Evolutionary conservation across 139 green algal genomes (phyloP).

Genomic region (Tetradesmus lagerheimii): DNA sequence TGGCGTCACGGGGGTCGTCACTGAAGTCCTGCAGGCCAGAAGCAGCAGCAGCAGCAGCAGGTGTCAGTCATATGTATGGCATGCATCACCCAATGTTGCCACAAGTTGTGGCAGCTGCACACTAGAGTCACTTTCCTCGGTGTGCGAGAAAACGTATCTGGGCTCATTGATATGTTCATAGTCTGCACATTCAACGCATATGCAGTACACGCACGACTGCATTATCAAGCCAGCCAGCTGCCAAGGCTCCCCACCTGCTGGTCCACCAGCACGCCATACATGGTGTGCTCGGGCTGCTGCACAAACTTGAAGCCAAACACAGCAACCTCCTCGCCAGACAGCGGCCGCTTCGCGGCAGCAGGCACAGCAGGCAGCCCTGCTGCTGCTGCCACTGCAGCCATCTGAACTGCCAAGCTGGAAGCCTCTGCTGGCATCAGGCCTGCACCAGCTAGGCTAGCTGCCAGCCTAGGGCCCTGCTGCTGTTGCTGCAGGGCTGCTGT

Average conservation of each 20-base stretch:
- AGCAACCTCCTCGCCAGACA: slow-evolving; percentile 32
- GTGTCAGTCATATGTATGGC: too few relatives aligned
- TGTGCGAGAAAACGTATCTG: too few relatives aligned
- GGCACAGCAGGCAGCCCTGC: not conserved
- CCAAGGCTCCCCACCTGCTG: not conserved
- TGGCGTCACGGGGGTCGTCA: slow-evolving; percentile 27
- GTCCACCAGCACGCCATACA: slow-evolving; percentile 35
- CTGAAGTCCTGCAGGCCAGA: slow-evolving; percentile 8
- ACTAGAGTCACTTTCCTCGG: too few relatives aligned
- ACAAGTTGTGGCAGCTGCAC: too few relatives aligned
- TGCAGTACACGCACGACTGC: not conserved
- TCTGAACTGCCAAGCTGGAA: not conserved
- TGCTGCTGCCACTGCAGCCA: not conserved
- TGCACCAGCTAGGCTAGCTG: not conserved
- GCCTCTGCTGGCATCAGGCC: not conserved
- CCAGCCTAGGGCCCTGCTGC: not conserved
- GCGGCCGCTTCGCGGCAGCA: not conserved
- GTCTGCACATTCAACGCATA: not conserved
- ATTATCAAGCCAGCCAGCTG: not conserved
- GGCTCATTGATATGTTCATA: too few relatives aligned
- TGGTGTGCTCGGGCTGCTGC: slow-evolving; percentile 18
- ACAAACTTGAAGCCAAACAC: slow-evolving; percentile 33
- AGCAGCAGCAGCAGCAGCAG: not conserved
- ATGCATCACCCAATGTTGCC: too few relatives aligned
- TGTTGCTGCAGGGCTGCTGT: not conserved